A percentile compares a stretch with the other conserved stretches of the same genome.
Conservation (phyloP, 2,329 filamentous ascomycete species). For the Arthrobotrys sphaeroides region DNA sequence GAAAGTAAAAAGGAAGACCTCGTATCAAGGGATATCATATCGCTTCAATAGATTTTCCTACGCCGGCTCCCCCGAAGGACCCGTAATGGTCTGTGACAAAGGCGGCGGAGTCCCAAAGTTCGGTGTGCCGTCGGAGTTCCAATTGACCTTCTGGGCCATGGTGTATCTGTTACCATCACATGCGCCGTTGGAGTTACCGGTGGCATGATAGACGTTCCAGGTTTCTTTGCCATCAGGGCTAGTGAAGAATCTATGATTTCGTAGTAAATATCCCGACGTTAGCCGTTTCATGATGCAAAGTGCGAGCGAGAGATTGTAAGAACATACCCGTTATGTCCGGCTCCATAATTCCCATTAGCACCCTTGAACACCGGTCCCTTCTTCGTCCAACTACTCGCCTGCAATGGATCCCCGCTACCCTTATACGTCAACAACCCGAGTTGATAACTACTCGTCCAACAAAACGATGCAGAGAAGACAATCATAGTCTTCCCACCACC, state of each 20-base stretch:
- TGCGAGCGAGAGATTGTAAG: neutral
- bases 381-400: constrained; percentile 66
- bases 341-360: constrained; percentile 69
- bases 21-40: too few species aligned
- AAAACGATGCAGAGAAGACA: constrained; percentile 68
- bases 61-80: constrained; percentile 60
- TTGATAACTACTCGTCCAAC: constrained; percentile 68
- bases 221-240: constrained; percentile 68
- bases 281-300: too few species aligned
- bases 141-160: constrained; percentile 66
- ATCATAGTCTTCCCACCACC: constrained; percentile 67
- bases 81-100: constrained; percentile 59
- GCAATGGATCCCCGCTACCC: constrained; percentile 64
- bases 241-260: constrained; percentile 65
- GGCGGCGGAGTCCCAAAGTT: constrained; percentile 64
- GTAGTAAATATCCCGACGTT: too few species aligned
- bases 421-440: constrained; percentile 68
- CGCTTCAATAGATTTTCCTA: neutral
- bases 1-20: too few species aligned
- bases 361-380: constrained; percentile 66
- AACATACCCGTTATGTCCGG: constrained; percentile 66
- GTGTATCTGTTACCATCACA: constrained; percentile 68
- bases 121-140: constrained; percentile 66
- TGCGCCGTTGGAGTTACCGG: constrained; percentile 64
- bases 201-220: constrained; percentile 70